Evolutionary conservation across 1,284 basidiomycete species (phyloP).

Genomic region (Apiotrichum sp.): DNA sequence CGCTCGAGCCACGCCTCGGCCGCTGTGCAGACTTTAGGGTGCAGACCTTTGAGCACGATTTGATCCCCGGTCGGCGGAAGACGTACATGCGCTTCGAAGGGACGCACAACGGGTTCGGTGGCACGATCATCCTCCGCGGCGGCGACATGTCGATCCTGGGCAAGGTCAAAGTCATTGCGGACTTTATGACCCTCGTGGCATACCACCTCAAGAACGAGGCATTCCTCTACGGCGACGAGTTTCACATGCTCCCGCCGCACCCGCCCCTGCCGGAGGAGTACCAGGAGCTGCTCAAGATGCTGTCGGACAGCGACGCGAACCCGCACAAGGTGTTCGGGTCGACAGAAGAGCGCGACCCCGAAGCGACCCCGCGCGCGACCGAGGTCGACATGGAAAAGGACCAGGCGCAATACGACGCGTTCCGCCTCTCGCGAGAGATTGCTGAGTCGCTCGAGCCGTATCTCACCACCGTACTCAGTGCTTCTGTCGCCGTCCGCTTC

Average conservation of each 20-base stretch:
- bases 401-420: conserved; percentile 57
- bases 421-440: conserved; percentile 46
- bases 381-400: conserved; percentile 63
- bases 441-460: conserved; percentile 76
- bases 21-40: conserved; percentile 82
- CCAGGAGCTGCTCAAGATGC: conserved; percentile 29
- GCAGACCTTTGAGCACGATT: conserved; percentile 87
- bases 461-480: conserved; percentile 74
- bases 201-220: conserved; percentile 84
- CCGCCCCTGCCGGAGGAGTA: conserved; percentile 31
- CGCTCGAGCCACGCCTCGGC: conserved; percentile 82
- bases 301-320: conserved; percentile 11
- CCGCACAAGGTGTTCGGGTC: background rate
- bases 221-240: conserved; percentile 88
- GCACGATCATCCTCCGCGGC: conserved; percentile 89
- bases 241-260: conserved; percentile 64
- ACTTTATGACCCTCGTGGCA: conserved; percentile 86
- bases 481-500: conserved; percentile 81
- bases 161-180: conserved; percentile 84
- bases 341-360: background rate
- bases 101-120: conserved; percentile 83
- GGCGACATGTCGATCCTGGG: conserved; percentile 70
- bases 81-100: conserved; percentile 98
- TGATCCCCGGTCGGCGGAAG: conserved; percentile 86
- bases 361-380: conserved; percentile 34